Conservation (phyloP, 208 protist species). For the Acanthamoeba polyphaga region DNA sequence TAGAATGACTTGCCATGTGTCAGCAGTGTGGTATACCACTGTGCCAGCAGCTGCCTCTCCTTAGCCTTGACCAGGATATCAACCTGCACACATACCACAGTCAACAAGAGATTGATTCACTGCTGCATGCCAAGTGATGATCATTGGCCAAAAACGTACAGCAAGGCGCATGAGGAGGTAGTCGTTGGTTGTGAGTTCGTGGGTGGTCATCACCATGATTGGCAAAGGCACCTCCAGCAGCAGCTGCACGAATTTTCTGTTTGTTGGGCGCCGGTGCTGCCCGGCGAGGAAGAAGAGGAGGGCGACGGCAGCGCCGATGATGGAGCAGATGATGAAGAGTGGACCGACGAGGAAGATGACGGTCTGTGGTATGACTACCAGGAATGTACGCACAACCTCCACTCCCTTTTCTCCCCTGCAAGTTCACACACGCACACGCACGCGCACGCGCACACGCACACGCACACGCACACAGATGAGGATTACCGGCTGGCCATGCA, state of each 20-base stretch:
- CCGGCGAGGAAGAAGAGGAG: background rate
- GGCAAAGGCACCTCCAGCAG: background rate
- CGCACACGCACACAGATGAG: background rate
- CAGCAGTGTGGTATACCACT: background rate
- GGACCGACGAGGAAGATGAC: background rate
- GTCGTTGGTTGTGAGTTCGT: slow-evolving; percentile 18
- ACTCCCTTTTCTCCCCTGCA: background rate
- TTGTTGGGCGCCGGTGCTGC: background rate
- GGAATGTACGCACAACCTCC: background rate
- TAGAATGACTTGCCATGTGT: background rate
- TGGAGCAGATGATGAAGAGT: background rate
- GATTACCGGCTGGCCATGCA: background rate
- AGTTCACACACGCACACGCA: background rate
- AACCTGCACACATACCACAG: no score
- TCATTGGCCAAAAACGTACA: no score
- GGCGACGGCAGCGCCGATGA: background rate
- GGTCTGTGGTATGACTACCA: slow-evolving; percentile 21
- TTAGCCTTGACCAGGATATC: background rate
- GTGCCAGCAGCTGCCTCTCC: background rate
- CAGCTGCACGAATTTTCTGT: background rate
- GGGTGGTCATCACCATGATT: slow-evolving; percentile 30
- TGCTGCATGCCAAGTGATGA: no score
- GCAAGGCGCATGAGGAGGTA: background rate
- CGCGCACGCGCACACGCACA: no score
- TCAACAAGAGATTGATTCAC: no score